Base-by-base conservation (phyloP, 148 eudicot species). In the Euryodendron excelsum region DNA sequence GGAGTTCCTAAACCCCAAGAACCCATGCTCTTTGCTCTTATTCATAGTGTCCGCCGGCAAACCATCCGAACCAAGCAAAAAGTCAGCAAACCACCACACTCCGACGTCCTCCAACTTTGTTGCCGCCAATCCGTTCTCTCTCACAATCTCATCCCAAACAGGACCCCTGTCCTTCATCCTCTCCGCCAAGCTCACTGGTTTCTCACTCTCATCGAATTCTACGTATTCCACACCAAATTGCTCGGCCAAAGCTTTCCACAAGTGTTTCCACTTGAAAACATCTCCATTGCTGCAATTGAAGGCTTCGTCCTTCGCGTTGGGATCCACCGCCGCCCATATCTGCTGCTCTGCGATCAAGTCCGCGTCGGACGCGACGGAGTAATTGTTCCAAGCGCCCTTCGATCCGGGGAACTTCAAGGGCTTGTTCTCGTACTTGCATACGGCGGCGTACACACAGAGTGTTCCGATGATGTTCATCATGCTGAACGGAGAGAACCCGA, bases 241-340 rank as follows among this genome's bases (percentile, higher is more conserved):
- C 5, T 66, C 71, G 7, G 64, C 88, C 88, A 30, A 83, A 20
- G 52, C 52, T 27, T 25, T 73, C 84, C 84, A 82, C 66, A 82
- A 10, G 1, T 48, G 59, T 48, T 77, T 82, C 84, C 84, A 82
- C 74, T 68, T 82, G 79, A 77, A 82, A 13, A 82, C 37, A 27
- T 82, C 84, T 3, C 84, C 84, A 17, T 82, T 82, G 52, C 77
- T 77, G 45, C 72, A 71, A 55, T 77, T 77, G 37, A 81, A 81
- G 8, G 77, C 80, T 28, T 81, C 63, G 58, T 81, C 72, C 66
- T 71, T 72, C 17, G 72, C 84, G 10, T 77, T 48, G 0, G 79
- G 71, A 8, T 73, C 79, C 47, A 76, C 73, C 31, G 80, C 25
- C 23, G 75, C 67, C 84, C 84, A 81, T 1, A 81, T 77, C 20